Evolutionary conservation across 371 early-diverging fungal genomes (phyloP), one percentile per base, ranked within the genome.

Genomic region (Mortierella sp.): DNA sequence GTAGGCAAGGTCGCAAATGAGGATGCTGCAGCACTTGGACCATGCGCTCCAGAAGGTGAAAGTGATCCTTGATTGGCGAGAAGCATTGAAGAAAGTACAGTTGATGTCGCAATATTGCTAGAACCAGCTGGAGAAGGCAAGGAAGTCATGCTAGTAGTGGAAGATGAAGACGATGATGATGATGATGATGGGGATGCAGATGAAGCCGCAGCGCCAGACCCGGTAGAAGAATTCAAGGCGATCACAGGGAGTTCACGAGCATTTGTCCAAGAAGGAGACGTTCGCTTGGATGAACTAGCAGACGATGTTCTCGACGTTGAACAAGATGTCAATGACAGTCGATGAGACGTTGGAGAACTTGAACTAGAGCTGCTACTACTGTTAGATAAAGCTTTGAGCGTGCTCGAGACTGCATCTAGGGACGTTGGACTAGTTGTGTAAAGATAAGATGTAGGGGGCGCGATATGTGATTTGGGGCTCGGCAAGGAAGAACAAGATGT

Each of bases 401-500:
- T 76, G 61, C 56, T 76, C 22, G 76, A 76, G 22, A 76, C 76
- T 0, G 71, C 71, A 34, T 76, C 76, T 26, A 76, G 55, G 1
- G 72, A 71, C 10, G 76, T 71, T 7, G 76, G 76, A 58, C 76
- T 71, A 19, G 76, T 68, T 6, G 72, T 68, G 37, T 68, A 72
- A 10, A 72, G 66, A 40, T 60, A 68, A 3, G 69, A 72, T 12
- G 69, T 68, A 15, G 69, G 65, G 17, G 66, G 66, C 13, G 62
- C 72, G 15, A 64, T 42, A 43, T 68, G 45, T 23, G 78, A 59
- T 58, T 68, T 72, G 10, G 72, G 78, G 47, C 72, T 78, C 0
- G 80, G 80, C 22, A 79, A 37, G 13, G 74, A 73, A 31, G 74
- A 79, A 32, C 80, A 80, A 79, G 89, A 68, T 70, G 87, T 84